phyloP scores from a whole-genome alignment of 495 filamentous ascomycete genomes.

The Rhizodiscina lignyota region DNA sequence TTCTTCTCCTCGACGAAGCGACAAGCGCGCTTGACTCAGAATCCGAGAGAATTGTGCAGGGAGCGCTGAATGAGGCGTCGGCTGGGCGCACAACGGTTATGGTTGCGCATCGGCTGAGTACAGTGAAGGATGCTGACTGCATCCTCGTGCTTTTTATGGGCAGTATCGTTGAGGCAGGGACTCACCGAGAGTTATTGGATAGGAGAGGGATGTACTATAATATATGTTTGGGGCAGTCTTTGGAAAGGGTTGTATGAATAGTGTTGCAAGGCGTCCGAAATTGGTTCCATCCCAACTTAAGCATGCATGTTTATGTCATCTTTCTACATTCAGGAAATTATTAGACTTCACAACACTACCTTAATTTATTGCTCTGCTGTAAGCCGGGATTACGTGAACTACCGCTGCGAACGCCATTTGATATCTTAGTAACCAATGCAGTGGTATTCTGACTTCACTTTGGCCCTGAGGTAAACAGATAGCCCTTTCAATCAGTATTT shows the following conservation, averaged over 20 bases:
- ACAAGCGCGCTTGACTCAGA: slow-evolving; percentile 10
- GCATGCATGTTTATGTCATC: no score
- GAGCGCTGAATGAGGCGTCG: slow-evolving; percentile 7
- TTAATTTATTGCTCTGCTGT: no score
- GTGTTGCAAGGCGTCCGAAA: no score
- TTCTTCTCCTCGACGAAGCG: slow-evolving; percentile 15
- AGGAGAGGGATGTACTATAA: slow-evolving; percentile 9
- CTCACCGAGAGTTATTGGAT: slow-evolving; percentile 18
- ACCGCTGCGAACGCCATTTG: no score
- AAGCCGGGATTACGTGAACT: no score
- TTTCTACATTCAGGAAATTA: no score
- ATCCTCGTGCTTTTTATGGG: slow-evolving; percentile 24
- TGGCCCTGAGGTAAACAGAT: no score
- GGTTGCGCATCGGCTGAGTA: slow-evolving; percentile 18
- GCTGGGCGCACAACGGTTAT: slow-evolving; percentile 12
- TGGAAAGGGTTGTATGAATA: not conserved
- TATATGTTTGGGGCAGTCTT: slow-evolving; percentile 4
- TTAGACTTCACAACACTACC: no score
- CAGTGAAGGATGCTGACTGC: slow-evolving; percentile 20
- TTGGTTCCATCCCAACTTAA: no score
- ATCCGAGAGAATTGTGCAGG: slow-evolving; percentile 10
- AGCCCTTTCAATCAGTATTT: no score
- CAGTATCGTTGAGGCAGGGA: slow-evolving; percentile 20
- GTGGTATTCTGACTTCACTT: no score
- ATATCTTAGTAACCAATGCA: no score